These are phyloP conservation scores for Plasmodium berghei DNA, from an alignment of 169 alveolate genomes.

Conservation along the genomic window DNA sequence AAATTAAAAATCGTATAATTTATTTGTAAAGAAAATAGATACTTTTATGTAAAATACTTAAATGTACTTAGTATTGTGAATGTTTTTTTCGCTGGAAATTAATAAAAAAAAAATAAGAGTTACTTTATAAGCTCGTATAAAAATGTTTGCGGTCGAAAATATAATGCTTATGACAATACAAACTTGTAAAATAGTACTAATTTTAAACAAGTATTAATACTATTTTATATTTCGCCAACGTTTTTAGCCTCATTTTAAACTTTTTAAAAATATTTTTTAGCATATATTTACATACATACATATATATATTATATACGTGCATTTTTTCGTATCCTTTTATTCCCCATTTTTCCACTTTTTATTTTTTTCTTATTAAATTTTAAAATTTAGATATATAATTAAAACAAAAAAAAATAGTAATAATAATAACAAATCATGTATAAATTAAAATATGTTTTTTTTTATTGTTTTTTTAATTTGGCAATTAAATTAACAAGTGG, in stretches of 20 bases:
- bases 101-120: not conserved
- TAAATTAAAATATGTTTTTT: constrained; percentile 20
- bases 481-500: constrained; percentile 41
- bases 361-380: not conserved
- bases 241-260: constrained; percentile 4
- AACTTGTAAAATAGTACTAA: constrained; percentile 10
- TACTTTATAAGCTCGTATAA: not conserved
- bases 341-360: not conserved
- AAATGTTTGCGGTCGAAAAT: not conserved
- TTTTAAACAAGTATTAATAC: constrained; percentile 35
- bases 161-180: constrained; percentile 26
- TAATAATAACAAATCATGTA: constrained; percentile 15
- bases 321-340: not conserved
- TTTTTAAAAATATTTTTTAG: not conserved
- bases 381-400: not conserved
- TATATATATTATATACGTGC: not conserved
- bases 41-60: too few relatives aligned
- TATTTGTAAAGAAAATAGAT: too few relatives aligned
- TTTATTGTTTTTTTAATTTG: constrained; percentile 20
- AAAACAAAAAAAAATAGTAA: not conserved
- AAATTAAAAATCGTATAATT: too few relatives aligned
- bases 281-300: not conserved
- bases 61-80: too few relatives aligned
- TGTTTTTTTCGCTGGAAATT: too few relatives aligned
- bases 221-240: not conserved